phyloP scores from a whole-genome alignment of 371 early-diverging fungal genomes.

The Batkoa obscura region DNA sequence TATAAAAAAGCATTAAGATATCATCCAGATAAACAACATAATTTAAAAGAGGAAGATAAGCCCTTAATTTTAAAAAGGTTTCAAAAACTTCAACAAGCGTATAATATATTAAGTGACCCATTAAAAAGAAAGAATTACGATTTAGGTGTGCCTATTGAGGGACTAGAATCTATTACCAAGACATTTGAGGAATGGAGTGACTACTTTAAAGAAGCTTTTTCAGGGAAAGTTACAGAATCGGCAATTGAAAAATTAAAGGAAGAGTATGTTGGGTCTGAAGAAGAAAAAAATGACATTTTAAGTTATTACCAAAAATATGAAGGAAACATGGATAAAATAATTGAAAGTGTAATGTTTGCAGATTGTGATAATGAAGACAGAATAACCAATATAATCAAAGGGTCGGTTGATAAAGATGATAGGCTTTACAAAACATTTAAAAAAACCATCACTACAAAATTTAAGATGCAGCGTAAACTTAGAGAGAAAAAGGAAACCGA shows the following conservation, averaged over 20 bases:
- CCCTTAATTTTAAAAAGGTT: constrained; percentile 18
- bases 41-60: constrained; percentile 51
- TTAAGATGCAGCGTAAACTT: constrained; percentile 29
- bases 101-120: constrained; percentile 80
- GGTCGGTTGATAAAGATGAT: constrained; percentile 30
- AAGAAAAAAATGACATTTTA: constrained; percentile 58
- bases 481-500: constrained; percentile 31
- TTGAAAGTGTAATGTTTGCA: constrained; percentile 35
- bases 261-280: constrained; percentile 57
- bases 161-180: constrained; percentile 14
- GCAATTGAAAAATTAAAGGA: constrained; percentile 47
- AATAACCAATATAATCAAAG: constrained; percentile 35
- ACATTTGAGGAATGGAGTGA: constrained; percentile 49
- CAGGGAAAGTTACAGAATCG: constrained; percentile 48
- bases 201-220: constrained; percentile 68
- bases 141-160: no score
- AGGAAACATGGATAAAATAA: constrained; percentile 56
- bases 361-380: constrained; percentile 45
- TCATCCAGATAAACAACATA: constrained; percentile 75
- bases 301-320: constrained; percentile 36
- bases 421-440: background rate
- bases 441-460: constrained; percentile 28
- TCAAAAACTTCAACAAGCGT: constrained; percentile 86
- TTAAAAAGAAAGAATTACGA: constrained; percentile 72
- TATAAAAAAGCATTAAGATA: constrained; percentile 78